These are phyloP conservation scores for Emergomyces pasteurianus DNA, from an alignment of 2,329 filamentous ascomycete genomes.

Conservation along the genomic window DNA sequence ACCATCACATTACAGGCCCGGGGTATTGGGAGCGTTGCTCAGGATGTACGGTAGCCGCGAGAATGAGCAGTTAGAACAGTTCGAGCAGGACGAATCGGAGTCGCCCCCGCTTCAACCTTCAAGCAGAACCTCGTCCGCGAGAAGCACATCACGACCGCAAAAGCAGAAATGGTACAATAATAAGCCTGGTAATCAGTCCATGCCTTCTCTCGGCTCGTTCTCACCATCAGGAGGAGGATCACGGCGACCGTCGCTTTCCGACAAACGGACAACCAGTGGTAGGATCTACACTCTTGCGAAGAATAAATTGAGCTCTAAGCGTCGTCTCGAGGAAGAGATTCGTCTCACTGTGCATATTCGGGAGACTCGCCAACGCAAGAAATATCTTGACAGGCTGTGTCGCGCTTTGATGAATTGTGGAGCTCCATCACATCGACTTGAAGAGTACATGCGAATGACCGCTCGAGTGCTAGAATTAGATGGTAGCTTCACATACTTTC, in stretches of 20 bases:
- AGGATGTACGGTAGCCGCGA: constrained; percentile 52
- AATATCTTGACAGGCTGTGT: constrained; percentile 75
- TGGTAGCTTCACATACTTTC: constrained; percentile 79
- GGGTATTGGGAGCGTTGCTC: constrained; percentile 60
- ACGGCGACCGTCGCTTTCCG: background rate
- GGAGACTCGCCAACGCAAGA: constrained; percentile 63
- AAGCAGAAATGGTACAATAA: constrained; percentile 32
- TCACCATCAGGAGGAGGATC: constrained; percentile 5
- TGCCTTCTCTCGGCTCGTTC: constrained; percentile 20
- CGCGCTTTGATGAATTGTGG: constrained; percentile 80
- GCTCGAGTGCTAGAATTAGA: constrained; percentile 81
- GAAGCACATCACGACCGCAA: constrained; percentile 10
- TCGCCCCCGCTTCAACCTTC: constrained; percentile 9
- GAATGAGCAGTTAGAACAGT: constrained; percentile 17
- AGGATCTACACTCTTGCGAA: constrained; percentile 19
- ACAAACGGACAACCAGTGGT: constrained; percentile 11
- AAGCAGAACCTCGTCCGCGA: background rate
- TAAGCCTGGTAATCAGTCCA: constrained; percentile 26
- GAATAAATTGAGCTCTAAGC: constrained; percentile 4
- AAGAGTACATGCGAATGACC: constrained; percentile 84
- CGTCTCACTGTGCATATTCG: constrained; percentile 51
- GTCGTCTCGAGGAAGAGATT: constrained; percentile 36
- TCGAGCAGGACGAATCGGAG: constrained; percentile 7
- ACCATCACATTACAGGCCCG: constrained; percentile 57
- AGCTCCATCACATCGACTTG: constrained; percentile 78